Conservation (phyloP, 192 early-diverging fungal genomes). For the Backusella tuberculispora region DNA sequence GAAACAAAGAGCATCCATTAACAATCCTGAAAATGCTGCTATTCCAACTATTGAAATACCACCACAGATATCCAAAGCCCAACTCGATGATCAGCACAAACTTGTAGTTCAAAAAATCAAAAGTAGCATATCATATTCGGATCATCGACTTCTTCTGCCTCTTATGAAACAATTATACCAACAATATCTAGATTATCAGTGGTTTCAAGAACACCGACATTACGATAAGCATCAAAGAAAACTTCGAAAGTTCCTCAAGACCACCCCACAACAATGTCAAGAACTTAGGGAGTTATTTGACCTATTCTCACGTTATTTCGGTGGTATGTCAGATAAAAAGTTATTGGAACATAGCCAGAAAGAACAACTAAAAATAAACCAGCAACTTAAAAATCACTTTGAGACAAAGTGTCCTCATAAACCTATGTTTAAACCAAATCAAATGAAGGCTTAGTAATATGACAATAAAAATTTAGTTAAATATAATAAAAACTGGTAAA, state of each 20-base stretch:
- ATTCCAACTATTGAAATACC: background rate
- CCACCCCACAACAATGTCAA: background rate
- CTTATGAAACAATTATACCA: background rate
- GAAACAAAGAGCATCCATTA: background rate
- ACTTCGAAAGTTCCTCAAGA: background rate
- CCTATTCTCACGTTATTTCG: background rate
- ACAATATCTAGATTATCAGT: background rate
- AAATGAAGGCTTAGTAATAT: too few relatives aligned
- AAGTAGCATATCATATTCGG: background rate
- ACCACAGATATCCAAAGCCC: background rate
- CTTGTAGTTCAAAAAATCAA: background rate
- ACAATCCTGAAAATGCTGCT: too few relatives aligned
- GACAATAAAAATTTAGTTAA: too few relatives aligned
- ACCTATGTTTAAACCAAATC: background rate
- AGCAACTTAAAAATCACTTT: background rate
- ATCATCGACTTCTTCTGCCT: background rate
- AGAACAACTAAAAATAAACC: background rate
- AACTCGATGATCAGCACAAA: background rate
- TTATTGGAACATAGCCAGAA: background rate
- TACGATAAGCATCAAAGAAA: background rate
- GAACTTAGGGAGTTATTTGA: background rate
- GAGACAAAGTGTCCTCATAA: background rate
- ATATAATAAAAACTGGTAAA: too few relatives aligned
- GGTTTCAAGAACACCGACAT: background rate
- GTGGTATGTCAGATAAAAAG: background rate